Evolutionary conservation across 1,284 basidiomycete species (phyloP), one percentile per base, ranked within the genome.

Genomic region (Porphyrellus sp.): DNA sequence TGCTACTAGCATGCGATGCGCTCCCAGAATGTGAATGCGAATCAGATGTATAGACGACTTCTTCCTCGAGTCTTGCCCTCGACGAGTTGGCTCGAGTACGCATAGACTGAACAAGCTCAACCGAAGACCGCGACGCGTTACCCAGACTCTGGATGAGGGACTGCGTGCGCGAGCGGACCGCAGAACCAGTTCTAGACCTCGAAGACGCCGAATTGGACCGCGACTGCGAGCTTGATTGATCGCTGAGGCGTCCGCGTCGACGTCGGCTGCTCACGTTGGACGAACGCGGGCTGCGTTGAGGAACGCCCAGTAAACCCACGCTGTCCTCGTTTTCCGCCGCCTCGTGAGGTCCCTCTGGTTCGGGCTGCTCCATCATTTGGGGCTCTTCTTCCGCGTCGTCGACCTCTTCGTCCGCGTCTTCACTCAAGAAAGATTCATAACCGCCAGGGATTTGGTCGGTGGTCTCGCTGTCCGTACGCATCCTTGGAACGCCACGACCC

Each of bases 271-370:
- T 78, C 8, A 73, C 75, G 25, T 81, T 70, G 23, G 85, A 86
- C 6, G 76, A 73, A 31, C 76, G 74, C 4, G 83, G 85, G 59
- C 82, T 84, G 13, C 78, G 76, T 2, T 70, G 71, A 37, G 72
- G 67, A 49, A 77, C 78, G 11, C 70, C 61, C 45, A 80, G 69
- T 30, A 91, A 70, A 13, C 86, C 89, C 44, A 91, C 81, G 46
- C 78, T 77, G 61, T 90, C 87, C 45, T 88, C 85, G 28, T 77
- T 75, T 65, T 90, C 86, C 11, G 77, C 83, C 45, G 77, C 80
- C 56, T 82, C 82, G 28, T 80, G 71, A 8, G 76, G 76, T 5
- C 78, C 78, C 51, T 80, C 78, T 11, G 76, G 75, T 51, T 77
- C 78, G 2, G 77, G 77, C 35, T 78, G 75, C 53, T 78, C 78